Conservation (phyloP, 2,329 filamentous ascomycete genomes). For the Amphichorda felina region DNA sequence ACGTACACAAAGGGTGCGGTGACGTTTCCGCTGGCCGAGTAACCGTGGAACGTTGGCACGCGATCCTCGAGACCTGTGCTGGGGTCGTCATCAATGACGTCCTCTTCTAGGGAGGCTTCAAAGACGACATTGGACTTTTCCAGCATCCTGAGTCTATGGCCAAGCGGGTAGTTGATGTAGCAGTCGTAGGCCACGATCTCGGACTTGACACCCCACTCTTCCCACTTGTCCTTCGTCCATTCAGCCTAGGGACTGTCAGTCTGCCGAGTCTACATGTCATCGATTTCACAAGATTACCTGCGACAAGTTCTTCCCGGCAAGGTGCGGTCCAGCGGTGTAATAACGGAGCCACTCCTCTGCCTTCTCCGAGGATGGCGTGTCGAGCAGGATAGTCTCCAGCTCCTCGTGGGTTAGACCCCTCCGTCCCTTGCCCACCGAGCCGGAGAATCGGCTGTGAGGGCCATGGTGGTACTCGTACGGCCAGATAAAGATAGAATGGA, state of each 20-base stretch:
- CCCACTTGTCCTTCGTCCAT: conserved; percentile 67
- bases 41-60: conserved; percentile 88
- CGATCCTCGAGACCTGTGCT: conserved; percentile 61
- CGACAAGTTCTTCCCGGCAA: conserved; percentile 67
- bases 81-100: conserved; percentile 70
- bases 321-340: conserved; percentile 64
- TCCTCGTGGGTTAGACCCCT: conserved; percentile 27
- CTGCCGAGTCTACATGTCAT: not conserved
- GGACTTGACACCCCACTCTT: conserved; percentile 55
- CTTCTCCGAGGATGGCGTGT: conserved; percentile 43
- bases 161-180: conserved; percentile 67
- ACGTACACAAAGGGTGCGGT: conserved; percentile 79
- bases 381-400: conserved; percentile 43
- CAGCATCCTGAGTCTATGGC: conserved; percentile 57
- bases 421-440: conserved; percentile 11
- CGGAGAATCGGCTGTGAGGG: conserved; percentile 15
- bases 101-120: conserved; percentile 73
- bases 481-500: conserved; percentile 32
- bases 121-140: conserved; percentile 50
- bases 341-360: conserved; percentile 65
- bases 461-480: conserved; percentile 20
- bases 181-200: conserved; percentile 60
- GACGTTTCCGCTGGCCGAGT: conserved; percentile 85
- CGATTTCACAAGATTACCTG: conserved; percentile 34
- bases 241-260: conserved; percentile 33